These are phyloP conservation scores for Trypanosoma theileri DNA, from an alignment of 208 protist genomes.

Conservation along the genomic window DNA sequence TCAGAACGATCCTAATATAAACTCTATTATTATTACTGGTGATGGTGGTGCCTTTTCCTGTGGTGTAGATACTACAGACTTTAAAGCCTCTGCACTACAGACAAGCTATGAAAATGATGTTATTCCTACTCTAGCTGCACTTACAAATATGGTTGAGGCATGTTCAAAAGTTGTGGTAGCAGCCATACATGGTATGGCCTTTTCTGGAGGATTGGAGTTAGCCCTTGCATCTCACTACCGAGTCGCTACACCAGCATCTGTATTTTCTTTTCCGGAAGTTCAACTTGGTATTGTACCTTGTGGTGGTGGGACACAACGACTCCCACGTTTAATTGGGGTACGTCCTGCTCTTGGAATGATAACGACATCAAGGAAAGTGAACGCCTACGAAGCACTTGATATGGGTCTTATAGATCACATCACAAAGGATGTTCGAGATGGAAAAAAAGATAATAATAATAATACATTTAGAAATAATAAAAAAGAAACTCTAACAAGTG, in stretches of 20 bases:
- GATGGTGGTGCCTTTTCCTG: conserved; percentile 62
- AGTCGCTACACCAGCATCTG: conserved; percentile 35
- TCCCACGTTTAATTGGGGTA: conserved; percentile 70
- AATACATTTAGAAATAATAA: conserved; percentile 8
- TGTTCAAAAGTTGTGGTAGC: conserved; percentile 73
- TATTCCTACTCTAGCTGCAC: conserved; percentile 49
- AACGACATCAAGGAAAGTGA: conserved; percentile 29
- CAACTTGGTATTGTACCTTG: conserved; percentile 74
- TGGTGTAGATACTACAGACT: conserved; percentile 62
- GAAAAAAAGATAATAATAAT: conserved; percentile 8
- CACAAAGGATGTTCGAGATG: conserved; percentile 15
- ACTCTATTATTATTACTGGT: conserved; percentile 40
- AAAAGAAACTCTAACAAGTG: neutral
- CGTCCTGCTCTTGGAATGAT: conserved; percentile 46
- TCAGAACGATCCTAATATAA: conserved; percentile 36
- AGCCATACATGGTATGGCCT: conserved; percentile 61
- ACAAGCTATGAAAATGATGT: conserved; percentile 11
- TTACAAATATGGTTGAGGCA: conserved; percentile 47
- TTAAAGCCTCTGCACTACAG: conserved; percentile 30
- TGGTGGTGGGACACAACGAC: conserved; percentile 74
- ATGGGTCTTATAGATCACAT: conserved; percentile 66
- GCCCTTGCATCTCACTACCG: conserved; percentile 69
- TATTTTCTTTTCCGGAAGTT: conserved; percentile 64
- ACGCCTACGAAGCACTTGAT: conserved; percentile 42
- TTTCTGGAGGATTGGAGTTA: conserved; percentile 79